phyloP scores from a whole-genome alignment of 805 yeast species.

The Starmera dryadoides region DNA sequence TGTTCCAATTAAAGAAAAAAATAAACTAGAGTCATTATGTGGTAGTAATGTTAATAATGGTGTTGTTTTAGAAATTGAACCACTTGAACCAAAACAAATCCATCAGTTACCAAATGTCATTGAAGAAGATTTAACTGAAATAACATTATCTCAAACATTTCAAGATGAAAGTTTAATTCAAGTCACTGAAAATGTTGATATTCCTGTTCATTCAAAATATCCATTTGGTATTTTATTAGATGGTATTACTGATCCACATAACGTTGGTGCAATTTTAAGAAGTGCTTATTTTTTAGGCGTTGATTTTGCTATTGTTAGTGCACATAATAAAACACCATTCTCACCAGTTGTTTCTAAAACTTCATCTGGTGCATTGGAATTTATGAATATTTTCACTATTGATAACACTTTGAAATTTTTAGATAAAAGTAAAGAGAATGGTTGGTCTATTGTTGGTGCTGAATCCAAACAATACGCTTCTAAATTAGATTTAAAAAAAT shows the following conservation, averaged over 20 bases:
- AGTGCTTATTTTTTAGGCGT: slow-evolving; percentile 79
- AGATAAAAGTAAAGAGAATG: slow-evolving; percentile 40
- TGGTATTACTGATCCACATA: slow-evolving; percentile 81
- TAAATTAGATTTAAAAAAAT: slow-evolving; percentile 5
- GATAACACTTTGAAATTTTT: slow-evolving; percentile 58
- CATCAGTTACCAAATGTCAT: slow-evolving; percentile 9
- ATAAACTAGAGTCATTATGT: slow-evolving; percentile 53
- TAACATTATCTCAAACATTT: neutral
- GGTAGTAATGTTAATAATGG: slow-evolving; percentile 77
- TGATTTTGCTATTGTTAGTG: slow-evolving; percentile 68
- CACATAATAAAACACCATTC: slow-evolving; percentile 62
- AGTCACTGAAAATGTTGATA: neutral
- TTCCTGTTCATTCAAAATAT: neutral
- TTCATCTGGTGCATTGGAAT: slow-evolving; percentile 79
- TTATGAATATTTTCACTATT: slow-evolving; percentile 51
- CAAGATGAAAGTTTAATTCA: neutral
- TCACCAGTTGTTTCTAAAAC: slow-evolving; percentile 77
- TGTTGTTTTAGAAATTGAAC: slow-evolving; percentile 60
- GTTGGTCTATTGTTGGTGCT: slow-evolving; percentile 71
- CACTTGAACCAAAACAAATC: slow-evolving; percentile 30
- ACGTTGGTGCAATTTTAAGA: slow-evolving; percentile 76
- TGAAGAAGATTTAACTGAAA: neutral
- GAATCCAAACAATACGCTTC: slow-evolving; percentile 8
- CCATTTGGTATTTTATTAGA: slow-evolving; percentile 76
- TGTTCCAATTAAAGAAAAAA: slow-evolving; percentile 21